Evolutionary conservation across 202 grass and related monocot species (phyloP).

Genomic region (Carex sylvatica): DNA sequence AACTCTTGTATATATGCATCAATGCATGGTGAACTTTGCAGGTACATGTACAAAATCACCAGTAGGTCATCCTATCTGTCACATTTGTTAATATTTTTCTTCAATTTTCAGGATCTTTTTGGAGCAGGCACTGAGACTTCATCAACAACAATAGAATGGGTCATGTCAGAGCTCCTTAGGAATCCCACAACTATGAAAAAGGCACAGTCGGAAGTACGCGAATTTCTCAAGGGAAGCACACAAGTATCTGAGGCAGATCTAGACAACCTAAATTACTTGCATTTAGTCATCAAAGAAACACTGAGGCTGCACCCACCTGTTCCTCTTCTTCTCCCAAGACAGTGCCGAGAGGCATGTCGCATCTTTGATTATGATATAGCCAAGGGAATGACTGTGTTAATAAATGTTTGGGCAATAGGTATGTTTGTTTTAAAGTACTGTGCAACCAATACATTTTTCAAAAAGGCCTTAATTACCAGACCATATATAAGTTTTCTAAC

Average conservation of each 20-base stretch:
- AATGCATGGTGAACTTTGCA: no score
- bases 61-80: no score
- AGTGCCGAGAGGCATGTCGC: constrained; percentile 8
- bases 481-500: neutral
- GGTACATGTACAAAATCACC: neutral
- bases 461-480: neutral
- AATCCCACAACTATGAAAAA: constrained; percentile 26
- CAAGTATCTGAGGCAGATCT: constrained; percentile 23
- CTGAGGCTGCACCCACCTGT: constrained; percentile 28
- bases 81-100: neutral
- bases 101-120: constrained; percentile 33
- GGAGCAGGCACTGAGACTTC: constrained; percentile 30
- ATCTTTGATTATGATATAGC: constrained; percentile 30
- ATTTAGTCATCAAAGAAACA: constrained; percentile 35
- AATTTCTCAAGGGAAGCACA: constrained; percentile 10
- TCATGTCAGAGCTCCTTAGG: constrained; percentile 26
- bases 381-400: neutral
- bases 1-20: no score
- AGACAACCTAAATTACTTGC: constrained; percentile 22
- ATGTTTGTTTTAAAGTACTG: neutral
- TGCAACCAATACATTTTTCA: neutral
- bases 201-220: constrained; percentile 19
- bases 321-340: constrained; percentile 28
- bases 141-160: constrained; percentile 25
- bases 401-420: constrained; percentile 31